Conservation (phyloP, 1,139 yeast species). For the Saccharomycopsis hybrid region DNA sequence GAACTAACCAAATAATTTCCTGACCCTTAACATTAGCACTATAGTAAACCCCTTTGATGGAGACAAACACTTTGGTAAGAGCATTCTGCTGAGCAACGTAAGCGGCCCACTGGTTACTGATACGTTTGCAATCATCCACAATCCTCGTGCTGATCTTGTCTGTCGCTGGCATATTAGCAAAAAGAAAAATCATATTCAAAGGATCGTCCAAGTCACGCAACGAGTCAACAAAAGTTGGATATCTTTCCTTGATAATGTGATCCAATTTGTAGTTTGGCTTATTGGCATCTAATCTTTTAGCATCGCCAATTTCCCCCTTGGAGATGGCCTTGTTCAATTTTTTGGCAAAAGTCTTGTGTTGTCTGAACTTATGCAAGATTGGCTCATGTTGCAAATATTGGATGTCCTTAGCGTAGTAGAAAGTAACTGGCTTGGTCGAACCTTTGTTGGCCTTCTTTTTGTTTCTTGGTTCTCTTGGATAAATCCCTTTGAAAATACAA, state of each 20-base stretch:
- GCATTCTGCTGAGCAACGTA: slow-evolving; percentile 80
- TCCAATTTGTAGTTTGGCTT: slow-evolving; percentile 85
- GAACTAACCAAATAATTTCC: slow-evolving; percentile 92
- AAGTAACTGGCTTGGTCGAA: slow-evolving; percentile 91
- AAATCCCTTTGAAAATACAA: slow-evolving; percentile 94
- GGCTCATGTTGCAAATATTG: slow-evolving; percentile 96
- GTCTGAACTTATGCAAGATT: slow-evolving; percentile 83
- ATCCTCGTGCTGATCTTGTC: slow-evolving; percentile 72
- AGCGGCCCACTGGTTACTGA: slow-evolving; percentile 95
- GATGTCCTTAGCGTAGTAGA: slow-evolving; percentile 89
- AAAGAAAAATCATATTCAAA: slow-evolving; percentile 85
- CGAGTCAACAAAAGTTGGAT: slow-evolving; percentile 91
- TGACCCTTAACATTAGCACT: slow-evolving; percentile 89
- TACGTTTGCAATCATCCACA: slow-evolving; percentile 76
- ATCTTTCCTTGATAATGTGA: slow-evolving; percentile 87
- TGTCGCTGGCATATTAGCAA: slow-evolving; percentile 93
- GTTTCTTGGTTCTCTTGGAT: slow-evolving; percentile 94
- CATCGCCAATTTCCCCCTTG: slow-evolving; percentile 85
- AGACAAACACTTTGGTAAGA: slow-evolving; percentile 84
- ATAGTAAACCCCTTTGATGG: slow-evolving; percentile 95
- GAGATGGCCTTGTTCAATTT: slow-evolving; percentile 88
- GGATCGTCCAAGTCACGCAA: slow-evolving; percentile 93
- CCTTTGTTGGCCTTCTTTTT: slow-evolving; percentile 98
- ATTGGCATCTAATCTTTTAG: slow-evolving; percentile 74
- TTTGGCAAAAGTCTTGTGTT: slow-evolving; percentile 89